Base-by-base conservation (phyloP, 2,329 filamentous ascomycete genomes). In the Colletotrichum salicis region DNA sequence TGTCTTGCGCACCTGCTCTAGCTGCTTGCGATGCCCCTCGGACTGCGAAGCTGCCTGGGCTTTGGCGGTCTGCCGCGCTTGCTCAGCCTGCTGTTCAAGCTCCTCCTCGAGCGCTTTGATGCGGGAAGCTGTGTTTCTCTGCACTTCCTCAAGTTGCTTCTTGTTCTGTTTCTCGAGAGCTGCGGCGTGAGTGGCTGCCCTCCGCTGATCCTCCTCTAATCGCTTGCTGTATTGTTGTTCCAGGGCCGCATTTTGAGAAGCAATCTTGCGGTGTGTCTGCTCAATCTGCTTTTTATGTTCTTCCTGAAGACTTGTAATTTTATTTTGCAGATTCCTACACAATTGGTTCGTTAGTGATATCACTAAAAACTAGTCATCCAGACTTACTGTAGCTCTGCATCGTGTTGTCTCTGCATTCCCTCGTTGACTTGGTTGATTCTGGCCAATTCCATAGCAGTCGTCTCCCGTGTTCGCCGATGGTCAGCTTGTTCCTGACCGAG, bases 401-500 rank as follows among this genome's bases (percentile, higher is more conserved):
- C 90, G 76, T 96, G 93, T 41, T 90, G 88, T 58, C 86, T 86
- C 75, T 94, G 93, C 22, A 95, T 83, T 8, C 88, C 88, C 61
- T 96, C 92, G 67, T 94, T 94, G 74, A 92, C 87, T 45, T 86
- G 88, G 74, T 90, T 91, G 60, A 93, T 86, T 51, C 89, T 82
- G 3, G 81, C 76, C 27, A 91, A 76, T 72, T 93, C 91, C 19
- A 87, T 79, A 8, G 83, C 80, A 22, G 82, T 84, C 2, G 85
- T 85, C 70, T 93, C 90, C 73, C 91, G 92, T 1, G 89, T 87
- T 73, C 88, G 90, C 31, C 89, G 88, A 79, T 94, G 92, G 73
- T 95, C 92, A 7, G 91, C 89, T 77, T 93, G 90, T 77, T 95
- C 93, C 76, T 95, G 92, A 22, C 92, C 90, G 22, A 94, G 80